phyloP scores from a whole-genome alignment of 768 basidiomycete genomes.

The Mycena capillaripes region DNA sequence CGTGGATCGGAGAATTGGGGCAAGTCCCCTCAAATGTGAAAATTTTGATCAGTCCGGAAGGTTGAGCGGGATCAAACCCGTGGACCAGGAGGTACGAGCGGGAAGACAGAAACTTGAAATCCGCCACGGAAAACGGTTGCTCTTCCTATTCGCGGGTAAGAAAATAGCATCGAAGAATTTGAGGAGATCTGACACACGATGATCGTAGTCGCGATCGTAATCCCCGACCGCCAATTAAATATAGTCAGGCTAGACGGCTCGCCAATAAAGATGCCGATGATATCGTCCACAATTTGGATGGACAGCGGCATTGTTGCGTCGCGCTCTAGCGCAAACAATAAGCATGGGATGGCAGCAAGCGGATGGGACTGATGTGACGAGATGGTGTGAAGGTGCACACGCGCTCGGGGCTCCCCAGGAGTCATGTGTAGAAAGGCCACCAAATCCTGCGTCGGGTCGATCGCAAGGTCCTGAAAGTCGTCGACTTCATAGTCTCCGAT shows the following conservation, averaged over 20 bases:
- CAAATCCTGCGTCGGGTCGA: slow-evolving; percentile 22
- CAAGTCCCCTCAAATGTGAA: neutral
- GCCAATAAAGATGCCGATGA: slow-evolving; percentile 9
- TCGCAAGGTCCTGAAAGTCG: slow-evolving; percentile 13
- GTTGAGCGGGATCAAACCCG: neutral
- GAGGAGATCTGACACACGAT: neutral
- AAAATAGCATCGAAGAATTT: neutral
- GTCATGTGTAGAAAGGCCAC: neutral
- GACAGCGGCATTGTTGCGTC: neutral
- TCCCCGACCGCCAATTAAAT: neutral
- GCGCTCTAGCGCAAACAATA: neutral
- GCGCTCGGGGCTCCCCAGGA: neutral
- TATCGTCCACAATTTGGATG: slow-evolving; percentile 16
- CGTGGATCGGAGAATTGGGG: neutral
- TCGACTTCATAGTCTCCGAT: neutral
- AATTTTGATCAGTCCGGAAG: neutral
- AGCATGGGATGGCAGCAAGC: neutral
- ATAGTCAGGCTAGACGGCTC: neutral
- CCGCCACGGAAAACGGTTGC: neutral
- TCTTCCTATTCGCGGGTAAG: neutral
- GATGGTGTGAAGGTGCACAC: slow-evolving; percentile 9
- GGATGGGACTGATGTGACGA: slow-evolving; percentile 8
- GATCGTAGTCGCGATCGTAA: too few species aligned
- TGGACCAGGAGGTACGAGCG: neutral
- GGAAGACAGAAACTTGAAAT: neutral